Conservation (phyloP, 192 early-diverging fungal species). For the Coemansia sp. region DNA sequence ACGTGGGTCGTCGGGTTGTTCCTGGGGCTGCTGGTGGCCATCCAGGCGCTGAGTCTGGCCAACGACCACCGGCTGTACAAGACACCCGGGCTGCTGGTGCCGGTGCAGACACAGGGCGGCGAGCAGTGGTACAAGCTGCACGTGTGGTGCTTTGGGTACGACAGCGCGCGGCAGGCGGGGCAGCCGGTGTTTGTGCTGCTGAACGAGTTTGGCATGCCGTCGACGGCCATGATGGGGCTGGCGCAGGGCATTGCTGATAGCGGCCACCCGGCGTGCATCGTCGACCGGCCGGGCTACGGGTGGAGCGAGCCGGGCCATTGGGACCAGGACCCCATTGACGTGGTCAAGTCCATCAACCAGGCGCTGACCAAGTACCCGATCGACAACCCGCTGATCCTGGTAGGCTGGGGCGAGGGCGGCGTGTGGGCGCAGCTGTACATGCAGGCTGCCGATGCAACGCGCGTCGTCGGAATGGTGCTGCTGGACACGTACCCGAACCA, state of each 20-base stretch:
- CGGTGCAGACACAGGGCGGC: conserved; percentile 41
- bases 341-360: conserved; percentile 48
- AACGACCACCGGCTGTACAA: conserved; percentile 31
- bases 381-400: conserved; percentile 40
- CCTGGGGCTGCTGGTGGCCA: conserved; percentile 38
- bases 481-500: conserved; percentile 51
- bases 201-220: conserved; percentile 52
- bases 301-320: conserved; percentile 55
- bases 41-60: conserved; percentile 50
- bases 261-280: conserved; percentile 45
- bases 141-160: conserved; percentile 46
- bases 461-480: conserved; percentile 44
- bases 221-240: conserved; percentile 46
- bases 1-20: conserved; percentile 32
- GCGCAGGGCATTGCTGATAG: conserved; percentile 31
- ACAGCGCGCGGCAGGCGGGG: background rate
- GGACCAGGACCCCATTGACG: conserved; percentile 46
- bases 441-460: conserved; percentile 42
- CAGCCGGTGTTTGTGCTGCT: conserved; percentile 44
- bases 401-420: conserved; percentile 55
- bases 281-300: conserved; percentile 53
- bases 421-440: conserved; percentile 54
- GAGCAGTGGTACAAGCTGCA: conserved; percentile 46
- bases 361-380: conserved; percentile 45
- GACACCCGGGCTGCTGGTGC: conserved; percentile 35